Conservation (phyloP, 371 early-diverging fungal genomes). For the Lichtheimia ornata region DNA sequence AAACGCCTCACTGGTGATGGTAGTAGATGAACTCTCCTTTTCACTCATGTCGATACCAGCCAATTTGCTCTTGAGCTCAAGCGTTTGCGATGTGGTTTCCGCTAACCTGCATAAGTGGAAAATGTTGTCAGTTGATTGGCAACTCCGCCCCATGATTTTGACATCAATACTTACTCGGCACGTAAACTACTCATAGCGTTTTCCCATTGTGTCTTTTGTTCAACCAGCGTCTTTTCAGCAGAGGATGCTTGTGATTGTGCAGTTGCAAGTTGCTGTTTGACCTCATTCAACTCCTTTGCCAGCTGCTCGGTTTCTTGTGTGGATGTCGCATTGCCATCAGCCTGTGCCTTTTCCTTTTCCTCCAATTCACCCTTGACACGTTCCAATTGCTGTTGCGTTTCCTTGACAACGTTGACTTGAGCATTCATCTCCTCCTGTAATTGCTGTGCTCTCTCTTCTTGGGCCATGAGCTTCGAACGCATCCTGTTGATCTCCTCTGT, state of each 20-base stretch:
- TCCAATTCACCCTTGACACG: neutral
- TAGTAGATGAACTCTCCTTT: too few species aligned
- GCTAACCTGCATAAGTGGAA: neutral
- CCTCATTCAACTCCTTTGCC: neutral
- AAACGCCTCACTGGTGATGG: too few species aligned
- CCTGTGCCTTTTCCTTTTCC: neutral
- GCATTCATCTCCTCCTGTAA: neutral
- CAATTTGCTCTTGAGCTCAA: too few species aligned
- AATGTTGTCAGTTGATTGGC: neutral
- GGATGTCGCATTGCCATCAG: neutral
- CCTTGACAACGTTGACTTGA: neutral
- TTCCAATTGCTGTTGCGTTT: neutral
- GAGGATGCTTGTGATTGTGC: neutral
- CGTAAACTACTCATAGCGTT: neutral
- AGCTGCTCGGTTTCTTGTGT: neutral
- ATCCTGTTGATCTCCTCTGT: neutral
- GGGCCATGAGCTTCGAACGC: neutral
- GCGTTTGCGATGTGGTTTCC: too few species aligned
- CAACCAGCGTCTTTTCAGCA: neutral
- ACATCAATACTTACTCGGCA: neutral
- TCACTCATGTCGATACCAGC: too few species aligned
- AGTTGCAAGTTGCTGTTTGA: neutral
- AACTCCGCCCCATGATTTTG: neutral
- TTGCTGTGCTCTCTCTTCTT: neutral
- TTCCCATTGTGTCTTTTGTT: neutral